Percentiles rank a stretch among this genome's conserved stretches.
Conservation (phyloP, 208 protist species). For the Leishmania aethiopica region DNA sequence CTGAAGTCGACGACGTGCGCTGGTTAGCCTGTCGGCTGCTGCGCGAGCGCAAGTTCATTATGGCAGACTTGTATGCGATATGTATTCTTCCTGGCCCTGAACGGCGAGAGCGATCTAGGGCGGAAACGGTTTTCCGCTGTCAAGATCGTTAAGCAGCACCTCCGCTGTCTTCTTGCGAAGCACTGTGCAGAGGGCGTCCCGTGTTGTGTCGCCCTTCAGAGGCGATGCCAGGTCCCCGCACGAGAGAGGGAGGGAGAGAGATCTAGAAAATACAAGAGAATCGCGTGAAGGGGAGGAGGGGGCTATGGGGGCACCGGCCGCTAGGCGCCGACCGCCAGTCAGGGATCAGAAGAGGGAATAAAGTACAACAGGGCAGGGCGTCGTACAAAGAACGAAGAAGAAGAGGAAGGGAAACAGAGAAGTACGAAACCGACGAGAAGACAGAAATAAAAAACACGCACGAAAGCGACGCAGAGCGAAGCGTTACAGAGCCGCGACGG, state of each 20-base stretch:
- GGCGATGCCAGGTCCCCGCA: neutral
- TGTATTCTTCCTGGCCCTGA: neutral
- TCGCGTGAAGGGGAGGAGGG: too few relatives aligned
- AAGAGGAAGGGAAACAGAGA: neutral
- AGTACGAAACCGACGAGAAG: neutral
- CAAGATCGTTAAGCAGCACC: neutral
- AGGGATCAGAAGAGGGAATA: neutral
- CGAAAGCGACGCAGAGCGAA: neutral
- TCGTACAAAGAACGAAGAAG: neutral
- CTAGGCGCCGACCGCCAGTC: neutral
- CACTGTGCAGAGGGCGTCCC: neutral
- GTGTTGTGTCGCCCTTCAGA: neutral
- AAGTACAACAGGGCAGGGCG: neutral
- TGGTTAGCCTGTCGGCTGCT: slow-evolving; percentile 6
- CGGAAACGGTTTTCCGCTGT: neutral
- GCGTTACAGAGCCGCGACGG: neutral
- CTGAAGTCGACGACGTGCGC: slow-evolving; percentile 2
- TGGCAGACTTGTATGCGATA: neutral
- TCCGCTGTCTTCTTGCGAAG: neutral
- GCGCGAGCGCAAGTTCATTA: slow-evolving; percentile 11
- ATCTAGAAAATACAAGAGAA: neutral
- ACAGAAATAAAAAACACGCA: neutral
- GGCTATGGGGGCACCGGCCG: neutral
- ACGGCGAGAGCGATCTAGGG: neutral
- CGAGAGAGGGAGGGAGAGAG: neutral